A percentile compares a stretch with the other conserved stretches of the same genome.
phyloP scores from a whole-genome alignment of 257 asterid species.

The Ilex aquifolium region DNA sequence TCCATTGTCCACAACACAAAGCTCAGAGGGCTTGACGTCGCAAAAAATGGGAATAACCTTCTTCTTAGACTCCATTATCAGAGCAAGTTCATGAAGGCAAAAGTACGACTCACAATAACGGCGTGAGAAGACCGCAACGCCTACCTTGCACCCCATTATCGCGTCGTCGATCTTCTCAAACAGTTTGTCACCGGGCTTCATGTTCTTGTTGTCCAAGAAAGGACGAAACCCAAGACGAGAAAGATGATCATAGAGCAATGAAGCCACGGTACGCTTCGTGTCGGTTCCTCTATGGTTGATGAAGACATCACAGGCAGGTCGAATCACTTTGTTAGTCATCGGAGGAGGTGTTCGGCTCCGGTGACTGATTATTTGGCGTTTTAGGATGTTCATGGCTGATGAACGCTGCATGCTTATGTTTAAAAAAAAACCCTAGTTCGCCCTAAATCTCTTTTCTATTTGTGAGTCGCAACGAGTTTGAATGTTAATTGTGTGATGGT shows the following conservation, averaged over 20 bases:
- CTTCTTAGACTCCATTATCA: conserved; percentile 35
- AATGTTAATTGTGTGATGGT: conserved; percentile 4
- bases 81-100: conserved; percentile 51
- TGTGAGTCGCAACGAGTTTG: not conserved
- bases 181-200: conserved; percentile 55
- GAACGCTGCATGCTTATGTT: conserved; percentile 34
- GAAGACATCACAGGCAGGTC: conserved; percentile 40
- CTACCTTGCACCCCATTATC: conserved; percentile 34
- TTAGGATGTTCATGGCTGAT: conserved; percentile 23
- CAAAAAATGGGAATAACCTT: conserved; percentile 44
- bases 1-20: conserved; percentile 15
- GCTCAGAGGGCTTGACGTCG: conserved; percentile 48
- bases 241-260: conserved; percentile 42
- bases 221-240: conserved; percentile 18
- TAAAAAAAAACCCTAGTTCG: not conserved
- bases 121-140: conserved; percentile 47
- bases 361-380: conserved; percentile 9
- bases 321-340: not conserved
- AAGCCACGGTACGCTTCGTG: conserved; percentile 37
- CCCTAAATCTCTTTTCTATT: not conserved
- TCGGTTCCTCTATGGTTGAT: conserved; percentile 50
- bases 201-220: conserved; percentile 48
- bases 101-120: conserved; percentile 48
- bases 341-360: conserved; percentile 3
- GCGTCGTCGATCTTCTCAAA: conserved; percentile 46